These are phyloP conservation scores for Candida anglica DNA, from an alignment of 805 yeast species.

Conservation along the genomic window DNA sequence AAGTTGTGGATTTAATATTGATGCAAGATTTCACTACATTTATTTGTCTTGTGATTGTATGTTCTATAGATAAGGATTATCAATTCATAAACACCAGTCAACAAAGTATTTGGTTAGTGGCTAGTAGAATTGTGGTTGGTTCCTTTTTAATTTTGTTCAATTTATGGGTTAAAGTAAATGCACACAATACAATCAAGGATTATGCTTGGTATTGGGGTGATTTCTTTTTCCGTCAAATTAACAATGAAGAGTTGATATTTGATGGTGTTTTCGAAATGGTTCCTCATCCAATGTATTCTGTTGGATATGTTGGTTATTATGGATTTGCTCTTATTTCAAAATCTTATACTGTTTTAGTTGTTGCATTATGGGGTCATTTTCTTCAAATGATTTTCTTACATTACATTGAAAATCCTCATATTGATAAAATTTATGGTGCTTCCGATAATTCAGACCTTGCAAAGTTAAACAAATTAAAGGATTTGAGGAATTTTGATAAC, in stretches of 20 bases:
- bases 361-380: conserved; percentile 72
- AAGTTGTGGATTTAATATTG: conserved; percentile 72
- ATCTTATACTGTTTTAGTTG: conserved; percentile 63
- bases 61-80: conserved; percentile 33
- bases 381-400: conserved; percentile 72
- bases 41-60: conserved; percentile 56
- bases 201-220: conserved; percentile 97
- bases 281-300: conserved; percentile 91
- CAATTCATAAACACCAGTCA: conserved; percentile 28
- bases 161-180: conserved; percentile 81
- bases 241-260: conserved; percentile 64
- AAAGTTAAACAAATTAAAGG: conserved; percentile 43
- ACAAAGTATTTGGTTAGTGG: conserved; percentile 42
- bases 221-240: conserved; percentile 71
- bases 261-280: conserved; percentile 89
- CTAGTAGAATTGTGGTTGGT: conserved; percentile 58
- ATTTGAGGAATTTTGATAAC: conserved; percentile 40
- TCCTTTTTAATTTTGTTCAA: conserved; percentile 61
- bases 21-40: conserved; percentile 84
- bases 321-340: conserved; percentile 78
- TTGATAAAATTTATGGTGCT: conserved; percentile 71
- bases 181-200: conserved; percentile 84
- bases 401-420: conserved; percentile 80
- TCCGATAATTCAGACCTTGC: conserved; percentile 33
- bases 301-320: conserved; percentile 84